Conservation (phyloP, 2,329 filamentous ascomycete genomes). For the Lachnellula suecica region DNA sequence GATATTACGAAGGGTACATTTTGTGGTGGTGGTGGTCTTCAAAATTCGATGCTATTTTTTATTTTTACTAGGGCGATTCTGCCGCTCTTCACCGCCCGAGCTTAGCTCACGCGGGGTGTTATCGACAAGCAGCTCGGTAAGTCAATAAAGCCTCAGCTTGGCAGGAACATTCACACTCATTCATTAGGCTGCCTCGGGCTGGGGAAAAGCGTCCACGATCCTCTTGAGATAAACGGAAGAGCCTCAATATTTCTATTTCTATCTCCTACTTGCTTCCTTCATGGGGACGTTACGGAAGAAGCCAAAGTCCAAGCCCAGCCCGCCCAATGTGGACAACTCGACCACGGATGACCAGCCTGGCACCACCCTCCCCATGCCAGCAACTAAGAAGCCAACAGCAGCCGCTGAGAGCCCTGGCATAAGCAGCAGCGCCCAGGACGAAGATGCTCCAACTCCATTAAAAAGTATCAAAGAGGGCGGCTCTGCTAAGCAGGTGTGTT, state of each 20-base stretch:
- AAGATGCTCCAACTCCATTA: constrained; percentile 13
- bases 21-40: neutral
- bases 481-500: constrained; percentile 13
- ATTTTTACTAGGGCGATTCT: neutral
- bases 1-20: neutral
- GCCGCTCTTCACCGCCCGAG: constrained; percentile 5
- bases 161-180: too few relatives aligned
- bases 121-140: too few relatives aligned
- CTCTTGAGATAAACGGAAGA: too few relatives aligned
- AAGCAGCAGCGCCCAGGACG: constrained; percentile 1
- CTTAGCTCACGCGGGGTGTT: too few relatives aligned
- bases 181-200: too few relatives aligned
- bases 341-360: neutral
- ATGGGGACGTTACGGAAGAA: constrained; percentile 31
- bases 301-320: constrained; percentile 19
- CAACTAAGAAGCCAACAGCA: neutral
- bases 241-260: neutral
- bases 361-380: neutral
- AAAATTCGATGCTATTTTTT: neutral
- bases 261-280: constrained; percentile 13
- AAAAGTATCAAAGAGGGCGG: constrained; percentile 12
- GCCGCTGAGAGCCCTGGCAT: constrained; percentile 4
- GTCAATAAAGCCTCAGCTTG: too few relatives aligned
- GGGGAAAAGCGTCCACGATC: neutral
- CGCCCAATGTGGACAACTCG: constrained; percentile 20